Evolutionary conservation across 2,329 filamentous ascomycete genomes (phyloP).

Genomic region (Fusarium transvaalense): DNA sequence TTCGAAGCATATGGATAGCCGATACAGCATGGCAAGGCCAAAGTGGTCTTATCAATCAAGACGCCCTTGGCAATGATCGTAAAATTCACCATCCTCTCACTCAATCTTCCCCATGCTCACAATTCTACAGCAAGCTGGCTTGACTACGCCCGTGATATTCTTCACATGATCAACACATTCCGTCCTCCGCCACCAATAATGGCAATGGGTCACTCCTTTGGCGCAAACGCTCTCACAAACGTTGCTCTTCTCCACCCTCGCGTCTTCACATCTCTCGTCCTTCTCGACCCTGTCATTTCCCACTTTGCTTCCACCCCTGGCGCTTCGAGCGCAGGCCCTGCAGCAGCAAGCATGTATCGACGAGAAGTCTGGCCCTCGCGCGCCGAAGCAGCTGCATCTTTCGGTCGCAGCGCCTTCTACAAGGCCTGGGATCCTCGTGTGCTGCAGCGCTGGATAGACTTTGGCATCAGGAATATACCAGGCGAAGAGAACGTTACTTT

Average conservation of each 20-base stretch:
- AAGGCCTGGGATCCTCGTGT: slow-evolving; percentile 84
- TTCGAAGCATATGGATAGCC: slow-evolving; percentile 89
- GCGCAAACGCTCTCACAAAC: slow-evolving; percentile 78
- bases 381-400: slow-evolving; percentile 73
- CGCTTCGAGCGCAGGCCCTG: slow-evolving; percentile 55
- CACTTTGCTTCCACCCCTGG: slow-evolving; percentile 56
- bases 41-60: slow-evolving; percentile 82
- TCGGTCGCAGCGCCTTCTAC: slow-evolving; percentile 78
- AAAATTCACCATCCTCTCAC: slow-evolving; percentile 50
- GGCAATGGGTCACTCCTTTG: slow-evolving; percentile 91
- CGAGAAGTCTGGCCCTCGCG: slow-evolving; percentile 87
- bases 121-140: slow-evolving; percentile 71
- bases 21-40: slow-evolving; percentile 89
- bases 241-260: slow-evolving; percentile 83
- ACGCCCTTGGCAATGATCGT: slow-evolving; percentile 86
- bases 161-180: slow-evolving; percentile 88
- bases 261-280: slow-evolving; percentile 78
- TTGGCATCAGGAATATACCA: slow-evolving; percentile 78
- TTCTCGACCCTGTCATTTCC: slow-evolving; percentile 87
- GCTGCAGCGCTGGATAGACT: slow-evolving; percentile 70
- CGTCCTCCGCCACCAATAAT: slow-evolving; percentile 83
- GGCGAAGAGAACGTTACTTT: slow-evolving; percentile 71
- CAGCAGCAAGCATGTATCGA: slow-evolving; percentile 75
- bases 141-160: slow-evolving; percentile 86
- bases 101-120: slow-evolving; percentile 1